These are phyloP conservation scores for Colletotrichum sidae DNA, from an alignment of 2,329 filamentous ascomycete genomes.

Conservation along the genomic window DNA sequence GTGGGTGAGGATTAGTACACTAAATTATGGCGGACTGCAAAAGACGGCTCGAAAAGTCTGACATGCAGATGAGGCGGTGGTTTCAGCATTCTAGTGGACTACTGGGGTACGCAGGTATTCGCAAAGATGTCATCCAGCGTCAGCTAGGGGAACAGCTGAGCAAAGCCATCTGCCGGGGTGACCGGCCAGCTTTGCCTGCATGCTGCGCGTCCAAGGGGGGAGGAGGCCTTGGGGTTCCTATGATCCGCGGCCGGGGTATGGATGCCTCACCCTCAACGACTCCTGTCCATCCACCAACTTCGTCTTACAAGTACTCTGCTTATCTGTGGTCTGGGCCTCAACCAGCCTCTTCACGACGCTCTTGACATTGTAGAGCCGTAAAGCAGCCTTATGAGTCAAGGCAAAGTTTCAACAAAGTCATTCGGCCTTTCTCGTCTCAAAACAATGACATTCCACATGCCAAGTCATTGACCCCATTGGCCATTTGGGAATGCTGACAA, in stretches of 20 bases:
- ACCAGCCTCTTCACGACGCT: neutral
- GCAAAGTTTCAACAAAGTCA: neutral
- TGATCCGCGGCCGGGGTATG: constrained; percentile 4
- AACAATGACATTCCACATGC: constrained; percentile 2
- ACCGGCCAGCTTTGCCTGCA: constrained; percentile 2
- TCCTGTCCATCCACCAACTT: neutral
- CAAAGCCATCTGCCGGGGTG: too few species aligned
- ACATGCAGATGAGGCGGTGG: too few species aligned
- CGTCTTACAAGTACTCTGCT: neutral
- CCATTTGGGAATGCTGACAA: neutral
- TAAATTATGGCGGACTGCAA: too few species aligned
- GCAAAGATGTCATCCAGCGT: neutral
- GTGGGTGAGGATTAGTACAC: too few species aligned
- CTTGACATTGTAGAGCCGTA: constrained; percentile 1
- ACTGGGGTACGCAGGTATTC: too few species aligned
- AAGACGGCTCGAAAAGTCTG: too few species aligned
- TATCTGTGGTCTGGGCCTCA: neutral
- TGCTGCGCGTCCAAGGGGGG: constrained; percentile 7
- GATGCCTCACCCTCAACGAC: neutral
- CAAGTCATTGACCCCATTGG: too few species aligned
- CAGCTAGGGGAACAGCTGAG: neutral
- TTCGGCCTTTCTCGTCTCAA: too few species aligned
- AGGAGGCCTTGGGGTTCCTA: constrained; percentile 1
- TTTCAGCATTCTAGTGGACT: too few species aligned
- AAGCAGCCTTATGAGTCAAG: constrained; percentile 11